Evolutionary conservation across 352 stramenopile species (phyloP).

Genomic region (Globisporangium solare): DNA sequence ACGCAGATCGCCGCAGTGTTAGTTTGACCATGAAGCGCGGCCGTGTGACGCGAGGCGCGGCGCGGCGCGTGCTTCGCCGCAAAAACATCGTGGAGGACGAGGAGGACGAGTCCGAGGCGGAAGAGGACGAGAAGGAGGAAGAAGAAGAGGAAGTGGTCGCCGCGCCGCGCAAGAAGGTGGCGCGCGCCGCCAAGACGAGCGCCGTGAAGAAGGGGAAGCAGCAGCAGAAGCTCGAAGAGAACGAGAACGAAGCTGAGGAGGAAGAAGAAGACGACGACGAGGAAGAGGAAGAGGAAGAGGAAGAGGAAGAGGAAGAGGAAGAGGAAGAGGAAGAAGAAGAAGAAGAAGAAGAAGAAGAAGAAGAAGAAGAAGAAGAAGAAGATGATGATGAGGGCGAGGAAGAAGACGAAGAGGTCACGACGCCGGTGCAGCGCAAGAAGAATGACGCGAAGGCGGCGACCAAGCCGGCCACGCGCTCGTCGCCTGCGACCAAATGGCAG

Average conservation of each 20-base stretch:
- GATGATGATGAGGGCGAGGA: slow-evolving; percentile 29
- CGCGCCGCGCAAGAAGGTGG: slow-evolving; percentile 31
- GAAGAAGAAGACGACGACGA: slow-evolving; percentile 45
- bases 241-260: slow-evolving; percentile 34
- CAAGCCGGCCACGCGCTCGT: slow-evolving; percentile 18
- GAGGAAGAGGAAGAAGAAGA: slow-evolving; percentile 20
- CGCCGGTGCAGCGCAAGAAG: slow-evolving; percentile 24
- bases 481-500: slow-evolving; percentile 19
- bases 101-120: slow-evolving; percentile 19
- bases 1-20: background rate
- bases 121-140: slow-evolving; percentile 23
- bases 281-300: slow-evolving; percentile 33
- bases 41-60: slow-evolving; percentile 31
- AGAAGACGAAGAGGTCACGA: slow-evolving; percentile 14
- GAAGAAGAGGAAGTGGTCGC: slow-evolving; percentile 20
- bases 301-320: slow-evolving; percentile 20
- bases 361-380: too few relatives aligned
- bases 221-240: slow-evolving; percentile 15
- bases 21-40: slow-evolving; percentile 49
- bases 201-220: slow-evolving; percentile 24
- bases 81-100: slow-evolving; percentile 77
- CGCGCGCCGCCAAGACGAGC: slow-evolving; percentile 25
- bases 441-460: slow-evolving; percentile 21
- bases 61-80: slow-evolving; percentile 52
- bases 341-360: slow-evolving; percentile 12